Evolutionary conservation across 179 eudicot species (phyloP).

Genomic region (Silene noctiflora): DNA sequence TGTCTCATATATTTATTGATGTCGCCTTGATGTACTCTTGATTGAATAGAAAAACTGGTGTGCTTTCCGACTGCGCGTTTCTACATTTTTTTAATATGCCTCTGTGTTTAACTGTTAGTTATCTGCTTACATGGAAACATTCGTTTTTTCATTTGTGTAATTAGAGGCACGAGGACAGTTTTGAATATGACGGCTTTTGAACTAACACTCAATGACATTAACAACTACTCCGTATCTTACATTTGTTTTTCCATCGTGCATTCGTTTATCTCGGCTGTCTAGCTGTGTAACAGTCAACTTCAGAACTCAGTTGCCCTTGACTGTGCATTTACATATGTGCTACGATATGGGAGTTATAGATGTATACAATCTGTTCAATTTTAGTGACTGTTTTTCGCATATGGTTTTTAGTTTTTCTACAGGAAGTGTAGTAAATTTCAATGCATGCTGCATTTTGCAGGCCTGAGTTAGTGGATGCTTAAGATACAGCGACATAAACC

Average conservation of each 20-base stretch:
- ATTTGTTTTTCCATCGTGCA: neutral
- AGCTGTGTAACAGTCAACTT: neutral
- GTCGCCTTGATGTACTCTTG: conserved; percentile 13
- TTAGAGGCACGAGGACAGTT: neutral
- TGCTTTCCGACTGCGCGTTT: too few species aligned
- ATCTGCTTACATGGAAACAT: too few species aligned
- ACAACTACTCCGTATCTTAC: neutral
- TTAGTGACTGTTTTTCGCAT: neutral
- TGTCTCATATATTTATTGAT: conserved; percentile 2
- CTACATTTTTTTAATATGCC: too few species aligned
- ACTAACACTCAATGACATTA: neutral
- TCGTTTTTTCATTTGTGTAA: neutral
- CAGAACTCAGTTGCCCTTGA: neutral
- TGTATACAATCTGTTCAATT: neutral
- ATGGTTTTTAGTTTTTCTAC: neutral
- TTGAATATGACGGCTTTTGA: neutral
- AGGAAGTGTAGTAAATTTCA: neutral
- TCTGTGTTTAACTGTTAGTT: too few species aligned
- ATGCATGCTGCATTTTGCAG: conserved; percentile 26
- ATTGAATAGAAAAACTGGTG: conserved; percentile 1
- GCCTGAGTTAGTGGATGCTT: conserved; percentile 12
- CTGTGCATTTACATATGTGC: neutral
- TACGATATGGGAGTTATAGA: neutral
- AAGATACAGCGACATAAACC: conserved; percentile 4
- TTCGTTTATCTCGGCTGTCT: neutral